Percentiles rank a stretch among this genome's conserved stretches.
Conservation (phyloP, 257 asterid species). For the Solanum virginianum region DNA sequence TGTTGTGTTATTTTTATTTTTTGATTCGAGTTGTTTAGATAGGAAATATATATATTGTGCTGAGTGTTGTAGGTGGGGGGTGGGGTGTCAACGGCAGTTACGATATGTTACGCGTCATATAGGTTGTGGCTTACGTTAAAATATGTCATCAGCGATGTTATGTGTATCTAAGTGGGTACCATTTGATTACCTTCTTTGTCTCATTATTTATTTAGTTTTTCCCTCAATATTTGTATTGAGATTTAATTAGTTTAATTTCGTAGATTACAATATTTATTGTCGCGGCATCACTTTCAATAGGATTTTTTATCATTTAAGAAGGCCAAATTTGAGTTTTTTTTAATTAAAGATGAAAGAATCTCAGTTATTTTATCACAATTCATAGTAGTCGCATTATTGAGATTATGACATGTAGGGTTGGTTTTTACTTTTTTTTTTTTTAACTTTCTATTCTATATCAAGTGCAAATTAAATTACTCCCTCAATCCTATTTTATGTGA, state of each 20-base stretch:
- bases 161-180: not conserved
- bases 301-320: too few relatives aligned
- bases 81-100: constrained; percentile 19
- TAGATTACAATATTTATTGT: too few relatives aligned
- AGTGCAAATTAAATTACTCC: too few relatives aligned
- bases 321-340: fast-evolving
- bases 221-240: too few relatives aligned
- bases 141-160: constrained; percentile 5
- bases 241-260: fast-evolving
- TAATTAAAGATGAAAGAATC: too few relatives aligned
- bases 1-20: not conserved
- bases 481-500: too few relatives aligned
- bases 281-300: too few relatives aligned
- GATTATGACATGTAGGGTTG: not conserved
- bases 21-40: not conserved
- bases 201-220: not conserved
- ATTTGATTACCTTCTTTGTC: not conserved
- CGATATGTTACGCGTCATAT: constrained; percentile 24
- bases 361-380: too few relatives aligned
- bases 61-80: not conserved
- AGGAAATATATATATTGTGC: not conserved
- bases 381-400: too few relatives aligned
- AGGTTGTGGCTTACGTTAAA: constrained; percentile 27
- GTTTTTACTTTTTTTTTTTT: not conserved
- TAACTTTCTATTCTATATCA: not conserved